A percentile compares a stretch with the other conserved stretches of the same genome.
phyloP scores from a whole-genome alignment of 2,329 filamentous ascomycete genomes.

The Zymoseptoria brevis region DNA sequence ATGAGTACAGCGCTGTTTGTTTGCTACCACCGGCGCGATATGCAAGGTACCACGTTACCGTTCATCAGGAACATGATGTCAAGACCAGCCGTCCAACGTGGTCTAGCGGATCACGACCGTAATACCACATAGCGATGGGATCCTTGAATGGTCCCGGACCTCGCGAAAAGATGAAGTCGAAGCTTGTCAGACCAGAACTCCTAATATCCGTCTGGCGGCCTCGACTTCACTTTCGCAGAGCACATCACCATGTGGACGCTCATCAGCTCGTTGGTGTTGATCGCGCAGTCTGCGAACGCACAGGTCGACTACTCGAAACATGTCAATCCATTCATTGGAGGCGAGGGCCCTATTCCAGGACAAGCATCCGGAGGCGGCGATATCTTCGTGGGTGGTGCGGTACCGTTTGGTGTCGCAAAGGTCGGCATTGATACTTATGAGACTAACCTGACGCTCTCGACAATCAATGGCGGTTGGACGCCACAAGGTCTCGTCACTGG shows the following conservation, averaged over 20 bases:
- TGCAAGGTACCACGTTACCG: neutral
- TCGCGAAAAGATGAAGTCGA: neutral
- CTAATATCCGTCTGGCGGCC: neutral
- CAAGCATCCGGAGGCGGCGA: slow-evolving; percentile 39
- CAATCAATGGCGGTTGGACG: slow-evolving; percentile 37
- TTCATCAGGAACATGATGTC: slow-evolving; percentile 5
- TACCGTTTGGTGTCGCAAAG: slow-evolving; percentile 39
- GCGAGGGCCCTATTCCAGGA: slow-evolving; percentile 39
- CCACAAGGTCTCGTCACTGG: slow-evolving; percentile 25
- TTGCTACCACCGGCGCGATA: neutral
- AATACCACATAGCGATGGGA: neutral
- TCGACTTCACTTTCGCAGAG: neutral
- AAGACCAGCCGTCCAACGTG: neutral
- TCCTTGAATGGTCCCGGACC: neutral
- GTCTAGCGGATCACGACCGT: neutral
- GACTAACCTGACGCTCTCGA: slow-evolving; percentile 26
- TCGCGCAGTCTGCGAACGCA: slow-evolving; percentile 1
- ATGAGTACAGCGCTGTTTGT: neutral
- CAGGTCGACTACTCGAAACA: slow-evolving; percentile 34
- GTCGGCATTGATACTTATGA: slow-evolving; percentile 36
- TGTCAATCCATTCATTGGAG: slow-evolving; percentile 46
- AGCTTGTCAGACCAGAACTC: neutral
- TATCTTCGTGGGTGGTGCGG: slow-evolving; percentile 36
- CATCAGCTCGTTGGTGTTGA: neutral
- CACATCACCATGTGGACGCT: neutral